Base-by-base conservation (phyloP, 164 flowering plant genomes). In the Vitis vinifera region DNA sequence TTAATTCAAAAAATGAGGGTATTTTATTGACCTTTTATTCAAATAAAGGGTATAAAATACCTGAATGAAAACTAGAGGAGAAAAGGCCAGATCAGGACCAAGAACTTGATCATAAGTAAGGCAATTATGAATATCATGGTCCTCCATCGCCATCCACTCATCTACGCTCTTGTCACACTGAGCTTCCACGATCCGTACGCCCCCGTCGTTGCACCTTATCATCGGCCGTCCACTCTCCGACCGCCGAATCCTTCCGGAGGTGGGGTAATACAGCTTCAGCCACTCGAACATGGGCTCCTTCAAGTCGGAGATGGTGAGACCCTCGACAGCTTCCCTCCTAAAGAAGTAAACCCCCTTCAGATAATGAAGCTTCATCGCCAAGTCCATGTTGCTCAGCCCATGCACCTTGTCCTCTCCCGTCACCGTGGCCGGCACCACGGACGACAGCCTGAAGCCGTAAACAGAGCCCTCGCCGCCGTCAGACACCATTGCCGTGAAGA, bases 351-450 rank as follows among this genome's bases (percentile, higher is more conserved):
- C 73, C 0, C 81, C 83, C 64, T 76, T 75, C 4, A 93, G 50
- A 78, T 93, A 89, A 62, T 93, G 93, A 19, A 88, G 87, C 76
- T 91, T 91, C 93, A 89, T 78, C 53, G 81, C 84, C 62, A 89
- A 70, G 76, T 92, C 98, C 74, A 83, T 73, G 87, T 55, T 56
- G 23, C 63, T 75, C 1, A 88, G 78, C 48, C 83, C 80, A 9
- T 71, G 77, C 10, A 55, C 78, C 49, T 64, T 74, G 58, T 79
- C 72, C 30, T 83, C 86, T 6, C 80, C 89, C 1, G 88, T 84
- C 4, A 77, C 76, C 2, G 31, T 64, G 1, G 81, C 90, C n/a
- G 97, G 91, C 55, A 83, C 92, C n/a, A 85, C 92, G 12, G 96
- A 77, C 0, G 96, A 88, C 1, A 83, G 44, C 69, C 60, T 80